These are phyloP conservation scores for Candida golubevii DNA, from an alignment of 805 yeast genomes.

Conservation along the genomic window DNA sequence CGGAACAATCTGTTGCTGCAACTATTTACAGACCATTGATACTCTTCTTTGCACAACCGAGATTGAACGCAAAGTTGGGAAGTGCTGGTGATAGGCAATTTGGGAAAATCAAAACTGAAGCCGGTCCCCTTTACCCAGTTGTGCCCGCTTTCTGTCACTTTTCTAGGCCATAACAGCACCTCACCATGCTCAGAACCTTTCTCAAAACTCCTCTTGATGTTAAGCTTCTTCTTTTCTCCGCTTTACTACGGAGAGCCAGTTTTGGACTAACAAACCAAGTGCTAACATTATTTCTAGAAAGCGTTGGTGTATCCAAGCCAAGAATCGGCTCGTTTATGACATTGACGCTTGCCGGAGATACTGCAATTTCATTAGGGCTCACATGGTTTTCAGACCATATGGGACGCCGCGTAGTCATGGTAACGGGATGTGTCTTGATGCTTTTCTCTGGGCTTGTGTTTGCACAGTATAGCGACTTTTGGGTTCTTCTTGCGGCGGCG, in stretches of 20 bases:
- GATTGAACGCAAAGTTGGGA: too few relatives aligned
- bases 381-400: conserved; percentile 74
- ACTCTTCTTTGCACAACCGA: too few relatives aligned
- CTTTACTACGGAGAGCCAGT: conserved; percentile 65
- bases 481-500: conserved; percentile 62
- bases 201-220: conserved; percentile 42
- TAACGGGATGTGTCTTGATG: conserved; percentile 66
- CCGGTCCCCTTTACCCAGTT: neutral
- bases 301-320: conserved; percentile 50
- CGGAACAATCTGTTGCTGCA: too few relatives aligned
- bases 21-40: too few relatives aligned
- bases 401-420: conserved; percentile 65
- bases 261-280: conserved; percentile 81
- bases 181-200: conserved; percentile 6
- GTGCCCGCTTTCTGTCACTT: neutral
- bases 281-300: conserved; percentile 59
- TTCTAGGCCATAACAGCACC: too few relatives aligned
- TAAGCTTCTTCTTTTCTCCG: conserved; percentile 61
- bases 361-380: conserved; percentile 59
- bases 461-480: conserved; percentile 50
- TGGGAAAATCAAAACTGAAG: too few relatives aligned
- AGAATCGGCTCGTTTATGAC: conserved; percentile 79
- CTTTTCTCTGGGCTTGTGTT: conserved; percentile 60
- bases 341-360: conserved; percentile 74
- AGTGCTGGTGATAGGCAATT: too few relatives aligned